Percentiles rank a stretch among this genome's conserved stretches.
Evolutionary conservation across 805 yeast genomes (phyloP).

Genomic region (Metschnikowia proteae): DNA sequence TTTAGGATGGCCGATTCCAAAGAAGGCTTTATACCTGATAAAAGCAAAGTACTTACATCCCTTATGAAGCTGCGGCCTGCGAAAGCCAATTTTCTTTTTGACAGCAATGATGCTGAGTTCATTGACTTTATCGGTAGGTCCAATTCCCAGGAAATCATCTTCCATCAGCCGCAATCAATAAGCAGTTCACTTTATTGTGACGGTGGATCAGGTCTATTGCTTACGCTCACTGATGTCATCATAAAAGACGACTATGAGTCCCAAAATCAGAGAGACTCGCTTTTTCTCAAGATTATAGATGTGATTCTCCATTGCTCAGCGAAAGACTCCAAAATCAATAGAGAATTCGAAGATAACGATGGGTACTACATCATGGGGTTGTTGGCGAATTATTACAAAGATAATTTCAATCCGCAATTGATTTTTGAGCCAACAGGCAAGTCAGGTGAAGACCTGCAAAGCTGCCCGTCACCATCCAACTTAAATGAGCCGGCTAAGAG

Average conservation of each 20-base stretch:
- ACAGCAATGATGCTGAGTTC: conserved; percentile 12
- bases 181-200: conserved; percentile 37
- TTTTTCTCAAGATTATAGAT: conserved; percentile 33
- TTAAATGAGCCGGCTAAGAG: not conserved
- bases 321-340: conserved; percentile 47
- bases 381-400: conserved; percentile 46
- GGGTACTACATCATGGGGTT: conserved; percentile 61
- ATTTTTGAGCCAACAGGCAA: not conserved
- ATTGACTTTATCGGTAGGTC: conserved; percentile 10
- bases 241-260: conserved; percentile 24
- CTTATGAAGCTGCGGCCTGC: conserved; percentile 5
- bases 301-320: conserved; percentile 42
- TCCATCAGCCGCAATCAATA: conserved; percentile 26
- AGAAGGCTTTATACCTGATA: conserved; percentile 4
- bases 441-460: not conserved
- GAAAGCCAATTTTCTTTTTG: conserved; percentile 14
- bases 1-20: not conserved
- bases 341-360: conserved; percentile 55
- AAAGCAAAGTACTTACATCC: not conserved
- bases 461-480: not conserved
- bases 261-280: conserved; percentile 15
- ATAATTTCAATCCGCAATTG: conserved; percentile 15
- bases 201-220: conserved; percentile 50
- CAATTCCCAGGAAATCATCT: conserved; percentile 9
- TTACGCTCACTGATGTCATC: conserved; percentile 46